Percentiles rank a stretch among this genome's conserved stretches.
These are phyloP conservation scores for Syncephalastrum racemosum DNA, from an alignment of 371 early-diverging fungal genomes.

Conservation along the genomic window DNA sequence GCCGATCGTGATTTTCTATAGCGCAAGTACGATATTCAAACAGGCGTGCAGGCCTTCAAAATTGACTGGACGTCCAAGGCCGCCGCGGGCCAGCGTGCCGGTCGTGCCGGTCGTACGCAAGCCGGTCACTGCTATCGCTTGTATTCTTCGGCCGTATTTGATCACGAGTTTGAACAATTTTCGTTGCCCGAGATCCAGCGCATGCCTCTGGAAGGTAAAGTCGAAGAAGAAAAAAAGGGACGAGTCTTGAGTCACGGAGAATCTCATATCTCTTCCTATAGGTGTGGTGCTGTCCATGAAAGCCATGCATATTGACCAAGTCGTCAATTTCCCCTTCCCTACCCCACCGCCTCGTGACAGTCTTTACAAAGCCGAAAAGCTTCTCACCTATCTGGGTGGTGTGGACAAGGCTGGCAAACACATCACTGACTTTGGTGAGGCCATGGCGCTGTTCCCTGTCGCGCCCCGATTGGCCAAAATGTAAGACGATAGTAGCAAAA, in stretches of 20 bases:
- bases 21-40: conserved; percentile 76
- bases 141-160: conserved; percentile 94
- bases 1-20: not conserved
- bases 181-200: conserved; percentile 93
- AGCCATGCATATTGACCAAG: conserved; percentile 91
- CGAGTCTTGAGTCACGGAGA: not conserved
- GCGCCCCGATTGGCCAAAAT: conserved; percentile 94
- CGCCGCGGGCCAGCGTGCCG: conserved; percentile 93
- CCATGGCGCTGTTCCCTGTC: conserved; percentile 93
- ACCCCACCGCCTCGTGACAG: conserved; percentile 74
- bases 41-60: conserved; percentile 86
- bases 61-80: conserved; percentile 95
- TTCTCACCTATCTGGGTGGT: conserved; percentile 76
- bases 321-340: conserved; percentile 96
- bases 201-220: conserved; percentile 87
- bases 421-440: conserved; percentile 87
- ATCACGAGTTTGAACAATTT: conserved; percentile 86
- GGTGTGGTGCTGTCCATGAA: conserved; percentile 95
- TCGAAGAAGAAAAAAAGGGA: not conserved
- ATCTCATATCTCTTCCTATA: not conserved
- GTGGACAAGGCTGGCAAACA: conserved; percentile 60
- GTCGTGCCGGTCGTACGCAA: conserved; percentile 97
- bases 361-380: conserved; percentile 71
- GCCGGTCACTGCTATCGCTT: conserved; percentile 98
- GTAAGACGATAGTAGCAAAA: conserved; percentile 37